Conservation (phyloP, 306 rosid species). For the Cicer arietinum region DNA sequence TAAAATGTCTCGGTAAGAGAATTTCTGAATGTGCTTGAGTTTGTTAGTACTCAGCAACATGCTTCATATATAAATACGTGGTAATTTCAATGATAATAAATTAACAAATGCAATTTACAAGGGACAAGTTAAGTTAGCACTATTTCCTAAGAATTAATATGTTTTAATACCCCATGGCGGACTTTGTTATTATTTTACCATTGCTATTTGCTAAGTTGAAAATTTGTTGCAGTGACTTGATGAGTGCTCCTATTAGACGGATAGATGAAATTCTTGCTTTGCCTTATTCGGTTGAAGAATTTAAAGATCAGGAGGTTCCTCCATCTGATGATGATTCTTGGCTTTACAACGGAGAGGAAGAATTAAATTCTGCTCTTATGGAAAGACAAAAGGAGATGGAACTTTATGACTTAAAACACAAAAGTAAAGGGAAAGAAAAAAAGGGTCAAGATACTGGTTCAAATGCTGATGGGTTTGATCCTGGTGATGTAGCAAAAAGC, state of each 20-base stretch:
- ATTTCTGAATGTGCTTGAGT: no score
- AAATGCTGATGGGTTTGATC: constrained; percentile 63
- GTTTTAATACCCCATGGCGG: neutral
- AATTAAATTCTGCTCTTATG: constrained; percentile 72
- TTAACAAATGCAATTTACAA: neutral
- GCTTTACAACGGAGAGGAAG: constrained; percentile 90
- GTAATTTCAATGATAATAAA: neutral
- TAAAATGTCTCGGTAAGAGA: neutral
- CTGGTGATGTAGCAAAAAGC: constrained; percentile 71
- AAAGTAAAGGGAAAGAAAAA: constrained; percentile 66
- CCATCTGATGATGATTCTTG: constrained; percentile 89
- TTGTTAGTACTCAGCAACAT: neutral
- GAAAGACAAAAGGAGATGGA: constrained; percentile 96
- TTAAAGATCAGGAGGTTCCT: constrained; percentile 66
- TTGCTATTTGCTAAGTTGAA: constrained; percentile 43
- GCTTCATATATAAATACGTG: neutral
- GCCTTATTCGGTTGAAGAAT: constrained; percentile 66
- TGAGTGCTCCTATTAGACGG: constrained; percentile 87
- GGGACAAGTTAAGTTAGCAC: neutral
- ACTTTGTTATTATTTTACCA: constrained; percentile 14
- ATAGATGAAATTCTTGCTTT: constrained; percentile 85
- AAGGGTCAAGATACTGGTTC: constrained; percentile 56
- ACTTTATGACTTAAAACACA: constrained; percentile 64
- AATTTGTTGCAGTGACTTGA: constrained; percentile 69
- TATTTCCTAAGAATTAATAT: neutral